Conservation (phyloP, 75 land plant genomes). For the Pinus albicaulis region DNA sequence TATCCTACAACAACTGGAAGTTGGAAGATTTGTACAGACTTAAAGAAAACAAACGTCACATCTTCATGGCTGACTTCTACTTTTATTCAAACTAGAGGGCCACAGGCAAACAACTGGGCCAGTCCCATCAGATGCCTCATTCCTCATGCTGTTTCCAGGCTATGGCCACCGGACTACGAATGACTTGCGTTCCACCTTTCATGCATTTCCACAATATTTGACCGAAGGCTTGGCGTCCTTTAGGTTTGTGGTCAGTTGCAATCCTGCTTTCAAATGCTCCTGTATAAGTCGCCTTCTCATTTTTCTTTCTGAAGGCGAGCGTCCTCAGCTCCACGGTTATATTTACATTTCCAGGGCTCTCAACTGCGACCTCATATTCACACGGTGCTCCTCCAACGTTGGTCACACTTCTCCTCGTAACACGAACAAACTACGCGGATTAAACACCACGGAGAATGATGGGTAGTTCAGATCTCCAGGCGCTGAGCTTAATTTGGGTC, state of each 20-base stretch:
- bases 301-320: conserved; percentile 17
- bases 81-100: too few relatives aligned
- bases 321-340: conserved; percentile 27
- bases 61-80: too few relatives aligned
- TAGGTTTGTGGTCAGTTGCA: too few relatives aligned
- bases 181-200: neutral
- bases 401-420: neutral
- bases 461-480: conserved; percentile 47
- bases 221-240: neutral
- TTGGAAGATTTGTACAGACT: too few relatives aligned
- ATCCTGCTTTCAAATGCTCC: conserved; percentile 9
- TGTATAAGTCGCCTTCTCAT: conserved; percentile 18
- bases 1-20: too few relatives aligned
- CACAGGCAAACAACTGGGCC: too few relatives aligned
- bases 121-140: too few relatives aligned
- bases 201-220: neutral
- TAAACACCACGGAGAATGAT: conserved; percentile 19
- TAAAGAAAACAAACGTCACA: too few relatives aligned
- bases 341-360: conserved; percentile 11
- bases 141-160: neutral
- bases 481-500: neutral
- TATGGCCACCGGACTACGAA: neutral
- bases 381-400: neutral
- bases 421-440: too few relatives aligned
- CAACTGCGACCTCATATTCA: conserved; percentile 19